Evolutionary conservation across 2,329 filamentous ascomycete genomes (phyloP).

Genomic region (Davidsoniella australis): DNA sequence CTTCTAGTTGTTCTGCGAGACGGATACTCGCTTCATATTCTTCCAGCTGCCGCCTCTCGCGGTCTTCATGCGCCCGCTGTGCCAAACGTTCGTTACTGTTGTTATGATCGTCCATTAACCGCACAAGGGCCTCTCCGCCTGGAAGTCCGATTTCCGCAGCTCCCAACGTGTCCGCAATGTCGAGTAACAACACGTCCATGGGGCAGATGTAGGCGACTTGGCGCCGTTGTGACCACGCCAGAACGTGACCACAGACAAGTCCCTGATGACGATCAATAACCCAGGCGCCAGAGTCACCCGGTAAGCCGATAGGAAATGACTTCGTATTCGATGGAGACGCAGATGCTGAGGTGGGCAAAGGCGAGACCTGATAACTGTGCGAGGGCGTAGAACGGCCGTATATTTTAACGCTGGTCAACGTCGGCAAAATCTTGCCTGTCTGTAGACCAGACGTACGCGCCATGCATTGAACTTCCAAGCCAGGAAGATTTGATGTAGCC

Average conservation of each 20-base stretch:
- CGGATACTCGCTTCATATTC: constrained; percentile 1
- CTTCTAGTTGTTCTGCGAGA: constrained; percentile 2
- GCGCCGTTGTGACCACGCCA: constrained; percentile 71
- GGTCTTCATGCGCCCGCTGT: constrained; percentile 5
- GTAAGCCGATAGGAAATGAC: constrained; percentile 40
- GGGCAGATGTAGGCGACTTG: constrained; percentile 82
- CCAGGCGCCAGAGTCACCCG: constrained; percentile 88
- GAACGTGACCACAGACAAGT: constrained; percentile 71
- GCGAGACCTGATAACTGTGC: constrained; percentile 43
- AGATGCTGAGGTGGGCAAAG: constrained; percentile 12
- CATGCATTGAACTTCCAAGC: constrained; percentile 69
- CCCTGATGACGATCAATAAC: constrained; percentile 67
- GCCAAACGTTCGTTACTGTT: constrained; percentile 1
- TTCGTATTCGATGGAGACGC: constrained; percentile 4
- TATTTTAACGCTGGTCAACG: constrained; percentile 72
- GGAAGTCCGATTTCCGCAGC: constrained; percentile 57
- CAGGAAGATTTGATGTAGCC: constrained; percentile 45
- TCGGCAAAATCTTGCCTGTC: constrained; percentile 57
- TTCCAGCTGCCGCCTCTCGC: background rate
- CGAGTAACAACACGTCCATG: constrained; percentile 77
- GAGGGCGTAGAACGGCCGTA: constrained; percentile 69
- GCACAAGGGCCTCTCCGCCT: constrained; percentile 31
- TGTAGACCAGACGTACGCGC: constrained; percentile 76
- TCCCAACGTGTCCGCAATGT: constrained; percentile 65
- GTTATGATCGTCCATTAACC: constrained; percentile 15